Evolutionary conservation across 352 stramenopile species (phyloP), one percentile per base, ranked within the genome.

Genomic region (Globisporangium megalacanthum): DNA sequence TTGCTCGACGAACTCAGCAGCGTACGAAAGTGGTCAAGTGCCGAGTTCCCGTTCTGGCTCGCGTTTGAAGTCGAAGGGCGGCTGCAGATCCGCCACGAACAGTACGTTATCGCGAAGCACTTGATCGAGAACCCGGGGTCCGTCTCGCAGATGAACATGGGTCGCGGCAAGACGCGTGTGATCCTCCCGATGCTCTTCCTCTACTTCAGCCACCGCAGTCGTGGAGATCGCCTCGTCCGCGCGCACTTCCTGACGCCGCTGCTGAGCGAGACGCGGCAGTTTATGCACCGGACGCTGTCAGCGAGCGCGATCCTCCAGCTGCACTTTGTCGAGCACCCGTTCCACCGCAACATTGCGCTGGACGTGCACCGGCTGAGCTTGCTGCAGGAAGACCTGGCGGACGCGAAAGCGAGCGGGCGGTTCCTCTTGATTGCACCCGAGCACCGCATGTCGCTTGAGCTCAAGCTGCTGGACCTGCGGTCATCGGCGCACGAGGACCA

Each of bases 131-230:
- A 78, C 13, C 73, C 74, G 13, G 73, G 80, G 31, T 70, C 78
- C 4, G 77, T 95, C 11, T 88, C 81, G 13, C 84, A 96, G 56
- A 70, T 96, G 6, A 95, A 95, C 57, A 95, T 95, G 85, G 88
- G 86, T 0, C 65, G 82, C 25, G 88, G 88, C n/a, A 95, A 95
- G 68, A 95, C 84, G n/a, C 62, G 75, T 5, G 88, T 96, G 33
- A 94, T 96, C 54, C 51, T 96, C 10, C 88, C 88, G 0, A 95
- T 96, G 85, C 64, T 96, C 1, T 85, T 95, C 15, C 69, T 96
- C 6, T 68, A 92, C 60, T 94, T 67, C 36, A 70, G 53, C 17
- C 66, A 68, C 4, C 65, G 39, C 37, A 20, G 44, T 7, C 5
- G 60, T 4, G 42, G 52, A 9, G 20, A 56, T 0, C 63, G 52